Evolutionary conservation across 2,329 filamentous ascomycete genomes (phyloP), one percentile per base, ranked within the genome.

Genomic region (Alternaria brassicicola): DNA sequence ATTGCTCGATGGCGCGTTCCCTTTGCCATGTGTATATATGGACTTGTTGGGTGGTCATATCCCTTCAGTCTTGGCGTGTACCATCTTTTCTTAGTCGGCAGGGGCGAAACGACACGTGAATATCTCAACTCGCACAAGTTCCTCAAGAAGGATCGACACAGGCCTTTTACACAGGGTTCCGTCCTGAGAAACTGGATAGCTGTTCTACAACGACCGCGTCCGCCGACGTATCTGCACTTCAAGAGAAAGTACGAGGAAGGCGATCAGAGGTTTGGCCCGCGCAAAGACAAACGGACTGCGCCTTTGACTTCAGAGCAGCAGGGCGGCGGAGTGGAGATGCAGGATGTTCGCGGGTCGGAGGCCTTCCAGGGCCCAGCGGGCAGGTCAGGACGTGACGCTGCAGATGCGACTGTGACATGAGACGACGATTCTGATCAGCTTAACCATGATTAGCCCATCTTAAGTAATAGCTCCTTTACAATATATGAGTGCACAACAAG

Each of bases 41-140:
- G 89, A 8, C 79, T 92, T 43, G 64, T 99, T 38, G 87, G 84
- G 1, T 85, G 89, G 38, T 83, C 89, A 6, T 99, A 99, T 76
- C 94, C 94, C 0, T 86, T 89, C 38, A 91, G 92, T 41, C 81
- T 99, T 6, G 91, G 88, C 82, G 85, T 86, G 21, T 99, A 99
- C 76, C 95, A 99, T 78, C 75, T 98, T 45, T 97, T 96, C 80
- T 84, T 99, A 41, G 92, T 96, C 80, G 90, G 88, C 6, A 85
- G 94, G 30, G 95, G 94, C 47, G 94, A 99, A 81, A 99, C 94
- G 0, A 99, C 95, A 1, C 85, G 95, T 67, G 95, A 99, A 78
- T 97, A 97, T 76, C 87, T 99, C 64, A 97, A 96, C 78, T 93
- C 91, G 4, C 92, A 97, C 78, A 98, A 98, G 78, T 98, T 99